A percentile compares a stretch with the other conserved stretches of the same genome.
phyloP scores from a whole-genome alignment of 73 alveolate genomes.

The Tetrahymena thermophila region DNA sequence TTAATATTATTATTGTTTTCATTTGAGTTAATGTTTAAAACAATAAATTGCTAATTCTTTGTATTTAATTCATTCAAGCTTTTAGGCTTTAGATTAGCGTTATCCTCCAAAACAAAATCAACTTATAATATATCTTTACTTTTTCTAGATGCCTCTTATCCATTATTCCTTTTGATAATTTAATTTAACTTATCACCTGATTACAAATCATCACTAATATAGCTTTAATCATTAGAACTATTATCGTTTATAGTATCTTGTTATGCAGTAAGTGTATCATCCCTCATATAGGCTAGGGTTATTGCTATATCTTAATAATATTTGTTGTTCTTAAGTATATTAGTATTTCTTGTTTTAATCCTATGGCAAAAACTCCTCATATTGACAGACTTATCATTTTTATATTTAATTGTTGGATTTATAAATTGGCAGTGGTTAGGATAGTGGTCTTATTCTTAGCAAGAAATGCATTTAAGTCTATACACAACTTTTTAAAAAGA shows the following conservation, averaged over 20 bases:
- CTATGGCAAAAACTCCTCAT: background rate
- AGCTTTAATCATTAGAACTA: background rate
- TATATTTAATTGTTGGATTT: background rate
- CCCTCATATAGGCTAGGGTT: background rate
- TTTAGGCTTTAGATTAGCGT: background rate
- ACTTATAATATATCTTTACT: background rate
- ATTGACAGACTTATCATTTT: background rate
- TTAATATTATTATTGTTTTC: background rate
- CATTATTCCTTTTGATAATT: too few relatives aligned
- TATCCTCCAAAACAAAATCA: background rate
- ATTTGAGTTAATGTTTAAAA: too few relatives aligned
- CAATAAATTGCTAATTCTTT: too few relatives aligned
- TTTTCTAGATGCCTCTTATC: background rate
- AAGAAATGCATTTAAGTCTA: background rate
- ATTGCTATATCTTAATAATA: background rate
- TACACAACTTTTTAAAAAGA: background rate
- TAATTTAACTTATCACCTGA: too few relatives aligned
- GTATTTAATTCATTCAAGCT: background rate
- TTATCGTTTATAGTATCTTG: background rate
- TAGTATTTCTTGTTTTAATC: background rate
- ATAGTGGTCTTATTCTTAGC: background rate
- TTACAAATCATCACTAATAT: background rate
- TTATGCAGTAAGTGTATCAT: background rate
- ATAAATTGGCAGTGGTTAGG: background rate
- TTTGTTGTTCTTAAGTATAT: too few relatives aligned